A percentile compares a stretch with the other conserved stretches of the same genome.
Conservation (phyloP, 179 eudicot genomes). For the Gypsophila paniculata region DNA sequence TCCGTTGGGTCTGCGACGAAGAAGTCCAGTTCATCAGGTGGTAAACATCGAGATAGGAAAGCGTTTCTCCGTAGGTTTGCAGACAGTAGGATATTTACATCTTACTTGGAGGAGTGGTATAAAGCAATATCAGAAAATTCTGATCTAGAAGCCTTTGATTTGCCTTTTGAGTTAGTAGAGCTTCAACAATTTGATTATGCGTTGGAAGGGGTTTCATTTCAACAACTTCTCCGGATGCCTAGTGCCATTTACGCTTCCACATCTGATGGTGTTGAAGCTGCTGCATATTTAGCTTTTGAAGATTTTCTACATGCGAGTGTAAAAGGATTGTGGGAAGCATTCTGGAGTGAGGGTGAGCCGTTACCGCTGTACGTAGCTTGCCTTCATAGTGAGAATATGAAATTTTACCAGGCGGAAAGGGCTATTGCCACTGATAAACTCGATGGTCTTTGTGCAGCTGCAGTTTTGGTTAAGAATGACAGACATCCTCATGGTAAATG, state of each 20-base stretch:
- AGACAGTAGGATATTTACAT: constrained; percentile 51
- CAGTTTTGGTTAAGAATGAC: constrained; percentile 64
- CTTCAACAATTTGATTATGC: constrained; percentile 92
- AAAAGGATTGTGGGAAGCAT: constrained; percentile 84
- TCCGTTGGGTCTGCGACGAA: constrained; percentile 70
- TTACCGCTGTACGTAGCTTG: constrained; percentile 69
- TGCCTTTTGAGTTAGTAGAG: constrained; percentile 83
- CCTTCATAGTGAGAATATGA: constrained; percentile 52
- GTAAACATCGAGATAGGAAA: constrained; percentile 52
- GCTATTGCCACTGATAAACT: constrained; percentile 75
- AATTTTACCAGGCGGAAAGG: constrained; percentile 80
- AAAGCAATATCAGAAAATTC: constrained; percentile 48
- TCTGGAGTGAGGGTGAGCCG: constrained; percentile 67
- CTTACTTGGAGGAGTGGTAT: constrained; percentile 63
- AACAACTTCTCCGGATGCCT: constrained; percentile 90
- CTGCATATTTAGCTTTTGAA: constrained; percentile 70
- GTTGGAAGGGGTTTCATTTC: constrained; percentile 74
- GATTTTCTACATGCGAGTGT: constrained; percentile 82
- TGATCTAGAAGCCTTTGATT: constrained; percentile 48
- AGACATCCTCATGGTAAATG: constrained; percentile 91
- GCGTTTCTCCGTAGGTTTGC: constrained; percentile 75
- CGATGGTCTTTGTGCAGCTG: constrained; percentile 66
- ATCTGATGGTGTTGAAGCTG: constrained; percentile 62
- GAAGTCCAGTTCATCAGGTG: constrained; percentile 72
- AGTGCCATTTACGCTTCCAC: constrained; percentile 72